Conservation (phyloP, 2,329 filamentous ascomycete species). For the Paraphaeosphaeria sporulosa region DNA sequence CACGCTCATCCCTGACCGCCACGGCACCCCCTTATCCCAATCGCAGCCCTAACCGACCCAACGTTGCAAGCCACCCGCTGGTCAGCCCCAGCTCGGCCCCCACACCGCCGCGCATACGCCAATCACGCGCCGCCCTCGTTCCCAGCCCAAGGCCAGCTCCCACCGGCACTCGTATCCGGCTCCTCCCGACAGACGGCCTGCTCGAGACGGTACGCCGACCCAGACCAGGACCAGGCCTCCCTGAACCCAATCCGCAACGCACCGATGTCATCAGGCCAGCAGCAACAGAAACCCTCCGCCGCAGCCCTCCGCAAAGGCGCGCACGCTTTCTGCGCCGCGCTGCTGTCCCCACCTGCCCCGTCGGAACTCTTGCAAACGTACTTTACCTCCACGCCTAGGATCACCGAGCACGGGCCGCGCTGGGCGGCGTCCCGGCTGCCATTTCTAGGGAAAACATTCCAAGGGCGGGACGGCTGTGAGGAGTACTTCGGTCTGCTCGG, state of each 20-base stretch:
- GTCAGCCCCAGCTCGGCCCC: conserved; percentile 2
- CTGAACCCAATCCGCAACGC: not conserved
- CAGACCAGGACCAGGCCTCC: not conserved
- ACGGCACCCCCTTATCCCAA: not conserved
- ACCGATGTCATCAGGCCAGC: conserved; percentile 22
- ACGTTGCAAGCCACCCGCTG: conserved; percentile 4
- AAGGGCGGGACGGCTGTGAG: conserved; percentile 42
- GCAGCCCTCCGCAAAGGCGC: conserved; percentile 31
- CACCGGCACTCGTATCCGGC: not conserved
- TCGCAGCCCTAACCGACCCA: not conserved
- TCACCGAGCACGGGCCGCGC: conserved; percentile 53
- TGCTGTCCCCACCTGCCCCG: conserved; percentile 35
- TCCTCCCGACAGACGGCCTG: conserved; percentile 6
- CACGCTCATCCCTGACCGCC: conserved; percentile 2
- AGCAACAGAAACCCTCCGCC: conserved; percentile 9
- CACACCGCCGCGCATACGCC: not conserved
- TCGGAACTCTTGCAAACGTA: conserved; percentile 33
- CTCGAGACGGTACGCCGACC: not conserved
- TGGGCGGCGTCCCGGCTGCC: conserved; percentile 49
- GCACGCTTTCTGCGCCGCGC: conserved; percentile 39
- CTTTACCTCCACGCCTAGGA: conserved; percentile 41
- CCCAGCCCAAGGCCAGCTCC: conserved; percentile 1
- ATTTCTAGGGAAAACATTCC: conserved; percentile 51
- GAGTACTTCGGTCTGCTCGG: conserved; percentile 50
- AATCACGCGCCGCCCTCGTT: conserved; percentile 2